phyloP scores from a whole-genome alignment of 768 basidiomycete genomes.

The Amanita exitialis region DNA sequence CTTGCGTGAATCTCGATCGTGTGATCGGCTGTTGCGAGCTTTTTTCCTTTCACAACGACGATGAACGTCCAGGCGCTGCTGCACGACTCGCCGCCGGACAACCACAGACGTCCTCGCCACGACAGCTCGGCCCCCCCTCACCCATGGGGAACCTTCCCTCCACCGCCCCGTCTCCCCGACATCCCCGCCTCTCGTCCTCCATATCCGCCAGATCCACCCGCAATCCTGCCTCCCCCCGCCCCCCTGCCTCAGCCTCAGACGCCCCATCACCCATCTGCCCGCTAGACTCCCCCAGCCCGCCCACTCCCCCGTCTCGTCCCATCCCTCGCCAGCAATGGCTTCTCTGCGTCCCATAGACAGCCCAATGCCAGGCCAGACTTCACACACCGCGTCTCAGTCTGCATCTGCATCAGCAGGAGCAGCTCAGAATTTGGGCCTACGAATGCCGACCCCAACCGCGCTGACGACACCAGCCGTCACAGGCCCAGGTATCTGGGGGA shows the following conservation, averaged over 20 bases:
- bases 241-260: slow-evolving; percentile 10
- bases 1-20: slow-evolving; percentile 15
- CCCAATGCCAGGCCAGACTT: slow-evolving; percentile 4
- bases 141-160: slow-evolving; percentile 7
- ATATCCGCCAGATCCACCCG: slow-evolving; percentile 8
- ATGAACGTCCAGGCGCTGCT: slow-evolving; percentile 68
- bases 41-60: slow-evolving; percentile 9
- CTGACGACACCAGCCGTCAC: slow-evolving; percentile 10
- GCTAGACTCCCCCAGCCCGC: slow-evolving; percentile 12
- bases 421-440: slow-evolving; percentile 6
- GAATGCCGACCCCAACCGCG: slow-evolving; percentile 12
- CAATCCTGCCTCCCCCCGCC: slow-evolving; percentile 16
- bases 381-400: background rate
- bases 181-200: background rate
- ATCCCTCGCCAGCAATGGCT: slow-evolving; percentile 20
- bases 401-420: background rate
- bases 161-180: slow-evolving; percentile 5
- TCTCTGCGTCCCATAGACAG: slow-evolving; percentile 18
- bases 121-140: slow-evolving; percentile 11
- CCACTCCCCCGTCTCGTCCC: slow-evolving; percentile 10
- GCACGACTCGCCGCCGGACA: slow-evolving; percentile 59
- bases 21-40: slow-evolving; percentile 12
- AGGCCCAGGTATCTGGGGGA: slow-evolving; percentile 7
- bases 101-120: slow-evolving; percentile 10
- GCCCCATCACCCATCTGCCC: slow-evolving; percentile 5